These are phyloP conservation scores for Escovopsis sp. DNA, from an alignment of 2,329 filamentous ascomycete species.

Conservation along the genomic window DNA sequence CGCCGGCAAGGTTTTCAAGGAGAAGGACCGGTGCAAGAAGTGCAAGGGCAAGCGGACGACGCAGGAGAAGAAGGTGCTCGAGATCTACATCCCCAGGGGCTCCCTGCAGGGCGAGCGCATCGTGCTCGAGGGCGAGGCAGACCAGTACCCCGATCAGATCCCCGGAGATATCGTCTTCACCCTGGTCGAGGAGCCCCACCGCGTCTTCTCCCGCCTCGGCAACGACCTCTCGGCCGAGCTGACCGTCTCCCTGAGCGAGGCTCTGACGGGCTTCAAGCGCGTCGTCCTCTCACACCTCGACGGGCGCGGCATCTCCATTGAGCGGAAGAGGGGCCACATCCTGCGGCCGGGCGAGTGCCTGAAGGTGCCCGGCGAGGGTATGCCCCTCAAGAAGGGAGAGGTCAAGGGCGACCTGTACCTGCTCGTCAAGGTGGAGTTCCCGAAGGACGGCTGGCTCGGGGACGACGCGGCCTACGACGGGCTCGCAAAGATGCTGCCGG, in stretches of 20 bases:
- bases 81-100: conserved; percentile 88
- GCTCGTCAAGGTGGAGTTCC: conserved; percentile 73
- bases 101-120: conserved; percentile 80
- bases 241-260: conserved; percentile 66
- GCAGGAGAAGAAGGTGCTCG: conserved; percentile 82
- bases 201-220: conserved; percentile 67
- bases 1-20: conserved; percentile 73
- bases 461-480: conserved; percentile 55
- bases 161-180: conserved; percentile 91
- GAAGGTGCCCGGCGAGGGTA: conserved; percentile 78
- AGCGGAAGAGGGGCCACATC: conserved; percentile 67
- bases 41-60: conserved; percentile 86
- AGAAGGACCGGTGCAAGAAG: conserved; percentile 97
- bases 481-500: conserved; percentile 62
- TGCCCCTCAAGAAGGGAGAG: conserved; percentile 83
- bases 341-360: conserved; percentile 72
- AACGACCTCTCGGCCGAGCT: conserved; percentile 73
- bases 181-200: conserved; percentile 66
- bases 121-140: conserved; percentile 80
- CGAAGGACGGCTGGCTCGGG: conserved; percentile 68
- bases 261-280: conserved; percentile 76
- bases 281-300: conserved; percentile 88
- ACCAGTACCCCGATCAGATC: conserved; percentile 76
- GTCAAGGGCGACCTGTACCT: conserved; percentile 76
- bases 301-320: conserved; percentile 72